phyloP scores from a whole-genome alignment of 495 filamentous ascomycete genomes.

The Trichoderma reesei region DNA sequence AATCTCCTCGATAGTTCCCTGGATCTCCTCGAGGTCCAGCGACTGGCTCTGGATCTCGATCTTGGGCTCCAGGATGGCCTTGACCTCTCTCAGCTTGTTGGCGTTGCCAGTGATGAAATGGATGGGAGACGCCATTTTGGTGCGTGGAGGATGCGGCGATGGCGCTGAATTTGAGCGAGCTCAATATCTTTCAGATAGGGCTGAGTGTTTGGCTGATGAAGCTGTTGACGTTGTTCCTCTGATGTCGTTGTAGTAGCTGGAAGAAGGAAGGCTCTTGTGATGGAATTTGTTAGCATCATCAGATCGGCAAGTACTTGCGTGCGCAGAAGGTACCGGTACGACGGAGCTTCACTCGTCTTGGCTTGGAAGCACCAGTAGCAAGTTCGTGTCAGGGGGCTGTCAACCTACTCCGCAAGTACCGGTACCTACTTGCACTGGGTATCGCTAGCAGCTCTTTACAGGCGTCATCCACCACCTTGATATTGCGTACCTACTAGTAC shows the following conservation, averaged over 20 bases:
- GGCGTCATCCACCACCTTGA: no score
- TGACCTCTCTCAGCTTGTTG: conserved; percentile 84
- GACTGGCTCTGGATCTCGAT: conserved; percentile 63
- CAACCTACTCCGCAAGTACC: not conserved
- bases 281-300: no score
- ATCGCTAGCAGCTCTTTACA: no score
- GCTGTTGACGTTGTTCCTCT: no score
- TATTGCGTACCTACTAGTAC: no score
- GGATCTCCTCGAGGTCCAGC: conserved; percentile 79
- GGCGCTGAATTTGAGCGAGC: not conserved
- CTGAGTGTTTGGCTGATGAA: no score
- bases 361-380: not conserved
- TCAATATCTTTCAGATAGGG: no score
- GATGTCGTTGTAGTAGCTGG: no score
- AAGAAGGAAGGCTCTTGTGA: no score
- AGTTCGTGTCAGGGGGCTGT: no score
- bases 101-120: conserved; percentile 96
- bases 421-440: not conserved
- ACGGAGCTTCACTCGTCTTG: not conserved
- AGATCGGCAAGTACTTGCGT: no score
- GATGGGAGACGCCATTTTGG: conserved; percentile 25
- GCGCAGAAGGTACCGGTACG: no score
- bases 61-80: conserved; percentile 67
- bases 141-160: not conserved
- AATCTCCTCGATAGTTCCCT: conserved; percentile 87